These are phyloP conservation scores for Lactarius hengduanensis DNA, from an alignment of 768 basidiomycete genomes.

Conservation along the genomic window DNA sequence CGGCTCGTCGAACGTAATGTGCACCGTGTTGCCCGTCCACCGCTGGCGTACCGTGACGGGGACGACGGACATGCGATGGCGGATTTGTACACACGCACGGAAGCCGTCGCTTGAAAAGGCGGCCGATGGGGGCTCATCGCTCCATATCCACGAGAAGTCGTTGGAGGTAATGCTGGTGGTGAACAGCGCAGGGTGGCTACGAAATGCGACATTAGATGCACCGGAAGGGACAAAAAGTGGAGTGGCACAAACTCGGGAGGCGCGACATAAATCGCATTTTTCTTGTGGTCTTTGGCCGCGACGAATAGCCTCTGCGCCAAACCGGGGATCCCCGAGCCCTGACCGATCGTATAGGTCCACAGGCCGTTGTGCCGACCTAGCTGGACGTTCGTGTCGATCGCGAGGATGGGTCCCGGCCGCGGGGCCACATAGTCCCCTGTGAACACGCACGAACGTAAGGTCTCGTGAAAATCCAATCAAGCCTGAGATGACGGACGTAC, in stretches of 20 bases:
- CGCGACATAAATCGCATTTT: slow-evolving; percentile 74
- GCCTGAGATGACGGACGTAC: slow-evolving; percentile 40
- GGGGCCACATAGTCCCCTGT: slow-evolving; percentile 75
- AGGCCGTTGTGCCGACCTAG: slow-evolving; percentile 69
- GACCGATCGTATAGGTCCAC: slow-evolving; percentile 86
- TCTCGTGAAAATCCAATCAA: background rate
- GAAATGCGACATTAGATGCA: background rate
- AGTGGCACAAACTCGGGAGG: slow-evolving; percentile 53
- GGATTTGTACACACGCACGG: slow-evolving; percentile 54
- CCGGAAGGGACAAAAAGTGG: background rate
- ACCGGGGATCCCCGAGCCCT: slow-evolving; percentile 68
- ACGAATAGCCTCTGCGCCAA: slow-evolving; percentile 67
- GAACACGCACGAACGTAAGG: background rate
- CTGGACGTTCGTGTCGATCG: slow-evolving; percentile 50
- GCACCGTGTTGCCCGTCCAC: slow-evolving; percentile 30
- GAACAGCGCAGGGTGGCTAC: slow-evolving; percentile 61
- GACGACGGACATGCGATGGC: slow-evolving; percentile 64
- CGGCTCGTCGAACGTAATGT: slow-evolving; percentile 57
- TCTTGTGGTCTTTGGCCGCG: slow-evolving; percentile 58
- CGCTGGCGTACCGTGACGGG: slow-evolving; percentile 29
- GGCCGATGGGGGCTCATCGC: slow-evolving; percentile 49
- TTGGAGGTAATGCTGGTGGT: slow-evolving; percentile 37
- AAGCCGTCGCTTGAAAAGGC: slow-evolving; percentile 47
- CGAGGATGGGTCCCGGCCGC: slow-evolving; percentile 66
- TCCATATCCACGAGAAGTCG: slow-evolving; percentile 79